These are phyloP conservation scores for Pichia sp. DNA, from an alignment of 1,139 yeast species.

Conservation along the genomic window DNA sequence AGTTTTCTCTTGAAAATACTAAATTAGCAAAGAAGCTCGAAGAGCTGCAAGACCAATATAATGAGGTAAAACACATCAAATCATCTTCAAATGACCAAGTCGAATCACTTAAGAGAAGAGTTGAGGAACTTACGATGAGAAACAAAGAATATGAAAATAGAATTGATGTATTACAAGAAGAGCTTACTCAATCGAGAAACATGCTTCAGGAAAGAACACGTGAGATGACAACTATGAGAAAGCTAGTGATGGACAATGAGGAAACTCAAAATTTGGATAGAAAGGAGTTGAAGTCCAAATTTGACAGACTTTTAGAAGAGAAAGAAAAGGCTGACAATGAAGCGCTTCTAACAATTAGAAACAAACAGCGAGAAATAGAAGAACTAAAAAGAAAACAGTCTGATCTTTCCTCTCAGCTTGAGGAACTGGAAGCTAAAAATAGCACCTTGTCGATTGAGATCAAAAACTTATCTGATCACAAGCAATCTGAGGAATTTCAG, in stretches of 20 bases:
- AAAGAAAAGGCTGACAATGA: constrained; percentile 56
- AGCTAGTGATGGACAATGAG: constrained; percentile 65
- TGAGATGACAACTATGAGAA: constrained; percentile 70
- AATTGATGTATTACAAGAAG: constrained; percentile 72
- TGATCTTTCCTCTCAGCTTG: constrained; percentile 25
- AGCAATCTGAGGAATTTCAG: neutral
- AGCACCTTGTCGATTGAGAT: constrained; percentile 9
- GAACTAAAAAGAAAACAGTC: constrained; percentile 43
- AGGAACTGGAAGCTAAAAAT: constrained; percentile 8
- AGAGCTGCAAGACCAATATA: constrained; percentile 49
- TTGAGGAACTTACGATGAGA: constrained; percentile 71
- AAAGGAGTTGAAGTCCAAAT: constrained; percentile 42
- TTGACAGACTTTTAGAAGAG: constrained; percentile 50
- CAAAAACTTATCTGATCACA: neutral
- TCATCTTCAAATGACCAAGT: constrained; percentile 50
- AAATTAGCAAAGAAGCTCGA: constrained; percentile 46
- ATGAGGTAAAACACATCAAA: constrained; percentile 44
- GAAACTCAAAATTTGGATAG: constrained; percentile 49
- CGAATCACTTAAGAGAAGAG: constrained; percentile 61
- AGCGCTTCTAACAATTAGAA: constrained; percentile 43
- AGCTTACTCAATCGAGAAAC: constrained; percentile 66
- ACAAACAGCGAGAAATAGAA: constrained; percentile 50
- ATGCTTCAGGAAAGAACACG: constrained; percentile 74
- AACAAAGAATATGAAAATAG: constrained; percentile 58
- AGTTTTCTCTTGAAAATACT: constrained; percentile 50